phyloP scores from a whole-genome alignment of 2,329 filamentous ascomycete species.

The Ophiocordyceps camponoti-floridani region DNA sequence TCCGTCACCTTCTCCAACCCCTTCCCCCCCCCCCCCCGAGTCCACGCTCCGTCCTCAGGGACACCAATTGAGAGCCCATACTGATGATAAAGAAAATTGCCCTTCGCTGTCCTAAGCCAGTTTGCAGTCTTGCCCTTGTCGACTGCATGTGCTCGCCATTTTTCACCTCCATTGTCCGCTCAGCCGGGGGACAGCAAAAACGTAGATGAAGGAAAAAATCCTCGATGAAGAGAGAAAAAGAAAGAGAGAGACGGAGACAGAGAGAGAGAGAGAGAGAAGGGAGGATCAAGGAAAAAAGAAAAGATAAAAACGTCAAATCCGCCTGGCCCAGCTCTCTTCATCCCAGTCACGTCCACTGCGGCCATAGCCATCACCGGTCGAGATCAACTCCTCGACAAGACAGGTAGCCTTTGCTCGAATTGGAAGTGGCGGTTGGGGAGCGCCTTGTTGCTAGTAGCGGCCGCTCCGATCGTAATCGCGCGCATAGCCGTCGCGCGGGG shows the following conservation, averaged over 20 bases:
- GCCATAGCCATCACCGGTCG: conserved; percentile 13
- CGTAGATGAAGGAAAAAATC: background rate
- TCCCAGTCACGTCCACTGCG: background rate
- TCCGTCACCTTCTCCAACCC: background rate
- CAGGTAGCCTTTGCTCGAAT: conserved; percentile 1
- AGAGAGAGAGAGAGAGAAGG: too few species aligned
- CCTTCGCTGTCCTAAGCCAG: background rate
- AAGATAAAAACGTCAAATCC: background rate
- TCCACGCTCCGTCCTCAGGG: background rate
- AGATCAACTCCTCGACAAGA: conserved; percentile 11
- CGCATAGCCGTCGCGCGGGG: conserved; percentile 20
- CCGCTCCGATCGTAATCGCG: conserved; percentile 32
- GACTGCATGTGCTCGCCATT: background rate
- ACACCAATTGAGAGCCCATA: background rate
- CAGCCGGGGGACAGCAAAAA: background rate
- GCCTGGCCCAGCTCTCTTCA: background rate
- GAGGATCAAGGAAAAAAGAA: background rate
- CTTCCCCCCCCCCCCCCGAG: too few species aligned
- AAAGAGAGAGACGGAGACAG: too few species aligned
- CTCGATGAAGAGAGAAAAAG: too few species aligned
- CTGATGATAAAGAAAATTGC: background rate
- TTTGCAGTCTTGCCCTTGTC: background rate
- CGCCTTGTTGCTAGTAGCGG: conserved; percentile 21
- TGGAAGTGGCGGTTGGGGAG: too few species aligned
- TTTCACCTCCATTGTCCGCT: background rate